A percentile compares a stretch with the other conserved stretches of the same genome.
phyloP scores from a whole-genome alignment of 2,329 filamentous ascomycete genomes.

The Monilinia vaccinii-corymbosi region DNA sequence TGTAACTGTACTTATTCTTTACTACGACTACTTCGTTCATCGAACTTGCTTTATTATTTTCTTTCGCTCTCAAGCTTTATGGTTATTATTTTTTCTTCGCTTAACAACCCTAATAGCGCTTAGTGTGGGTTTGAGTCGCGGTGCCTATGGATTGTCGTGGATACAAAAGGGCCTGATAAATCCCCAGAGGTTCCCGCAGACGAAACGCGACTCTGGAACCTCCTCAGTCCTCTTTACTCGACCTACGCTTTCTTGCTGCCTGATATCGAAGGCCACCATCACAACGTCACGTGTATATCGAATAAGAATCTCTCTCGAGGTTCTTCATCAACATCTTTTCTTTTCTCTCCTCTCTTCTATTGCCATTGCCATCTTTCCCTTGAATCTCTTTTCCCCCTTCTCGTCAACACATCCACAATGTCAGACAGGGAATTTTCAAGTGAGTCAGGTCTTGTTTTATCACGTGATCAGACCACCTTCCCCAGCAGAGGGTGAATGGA shows the following conservation, averaged over 20 bases:
- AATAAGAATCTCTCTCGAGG: not conserved
- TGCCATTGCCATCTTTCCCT: not conserved
- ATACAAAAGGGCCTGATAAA: slow-evolving; percentile 7
- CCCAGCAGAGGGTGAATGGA: not conserved
- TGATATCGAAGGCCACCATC: not conserved
- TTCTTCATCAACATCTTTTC: not conserved
- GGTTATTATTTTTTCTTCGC: not conserved
- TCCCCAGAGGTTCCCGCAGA: slow-evolving; percentile 3
- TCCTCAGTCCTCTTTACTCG: not conserved
- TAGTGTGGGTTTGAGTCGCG: slow-evolving; percentile 3
- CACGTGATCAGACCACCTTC: not conserved
- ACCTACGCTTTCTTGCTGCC: not conserved
- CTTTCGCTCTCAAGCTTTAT: not conserved
- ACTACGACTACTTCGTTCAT: no score
- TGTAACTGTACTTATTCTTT: no score
- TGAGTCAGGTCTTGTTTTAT: not conserved
- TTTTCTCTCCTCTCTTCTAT: not conserved
- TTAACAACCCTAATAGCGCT: slow-evolving; percentile 1
- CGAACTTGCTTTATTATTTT: not conserved
- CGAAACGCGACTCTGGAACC: slow-evolving; percentile 3
- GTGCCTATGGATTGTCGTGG: not conserved
- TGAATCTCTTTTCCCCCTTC: not conserved
- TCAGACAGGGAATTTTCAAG: slow-evolving; percentile 54
- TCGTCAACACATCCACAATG: slow-evolving; percentile 35
- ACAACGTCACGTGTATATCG: not conserved